These are phyloP conservation scores for Lizonia empirigonia DNA, from an alignment of 2,329 filamentous ascomycete species.

Conservation along the genomic window DNA sequence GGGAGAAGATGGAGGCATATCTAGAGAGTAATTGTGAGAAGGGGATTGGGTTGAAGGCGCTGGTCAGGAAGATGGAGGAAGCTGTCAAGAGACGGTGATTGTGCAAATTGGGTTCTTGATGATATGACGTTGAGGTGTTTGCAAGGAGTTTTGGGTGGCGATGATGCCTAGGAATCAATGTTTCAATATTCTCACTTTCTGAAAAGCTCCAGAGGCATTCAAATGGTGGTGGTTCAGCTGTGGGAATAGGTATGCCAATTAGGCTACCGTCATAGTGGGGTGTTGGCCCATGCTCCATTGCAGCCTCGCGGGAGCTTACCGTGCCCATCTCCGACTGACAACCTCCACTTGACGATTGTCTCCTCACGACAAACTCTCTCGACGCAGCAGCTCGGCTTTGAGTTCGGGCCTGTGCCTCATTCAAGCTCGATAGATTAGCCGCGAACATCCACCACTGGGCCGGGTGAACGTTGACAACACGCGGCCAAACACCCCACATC, in stretches of 20 bases:
- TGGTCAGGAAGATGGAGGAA: conserved; percentile 68
- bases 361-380: not conserved
- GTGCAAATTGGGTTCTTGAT: not conserved
- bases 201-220: no score
- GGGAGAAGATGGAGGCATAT: conserved; percentile 84
- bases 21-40: conserved; percentile 81
- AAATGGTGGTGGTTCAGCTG: no score
- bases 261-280: conserved; percentile 22
- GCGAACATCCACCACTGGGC: not conserved
- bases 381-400: not conserved
- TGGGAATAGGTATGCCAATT: no score
- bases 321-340: conserved; percentile 17
- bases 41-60: conserved; percentile 65
- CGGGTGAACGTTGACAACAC: not conserved
- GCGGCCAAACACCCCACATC: conserved; percentile 26
- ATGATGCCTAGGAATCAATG: conserved; percentile 11
- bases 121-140: conserved; percentile 10
- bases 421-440: not conserved
- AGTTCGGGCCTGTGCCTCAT: not conserved
- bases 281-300: conserved; percentile 23
- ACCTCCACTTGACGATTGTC: conserved; percentile 18
- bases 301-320: conserved; percentile 32
- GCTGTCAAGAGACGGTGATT: conserved; percentile 60
- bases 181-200: conserved; percentile 1
- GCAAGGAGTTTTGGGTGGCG: conserved; percentile 20